These are phyloP conservation scores for Dothistroma septosporum DNA, from an alignment of 2,329 filamentous ascomycete genomes.

Conservation along the genomic window DNA sequence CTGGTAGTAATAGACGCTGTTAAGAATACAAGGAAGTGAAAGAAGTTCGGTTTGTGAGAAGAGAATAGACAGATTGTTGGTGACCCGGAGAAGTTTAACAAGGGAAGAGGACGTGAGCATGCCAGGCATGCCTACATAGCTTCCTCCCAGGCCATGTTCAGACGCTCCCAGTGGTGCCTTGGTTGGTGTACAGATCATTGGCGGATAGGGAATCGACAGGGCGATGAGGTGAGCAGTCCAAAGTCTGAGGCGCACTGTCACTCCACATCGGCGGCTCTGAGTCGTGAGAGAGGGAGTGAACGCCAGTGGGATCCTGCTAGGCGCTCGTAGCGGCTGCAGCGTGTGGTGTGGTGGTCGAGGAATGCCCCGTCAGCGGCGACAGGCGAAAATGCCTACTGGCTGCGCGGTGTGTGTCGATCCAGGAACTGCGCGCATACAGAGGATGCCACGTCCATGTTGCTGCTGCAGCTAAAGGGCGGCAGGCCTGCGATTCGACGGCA, in stretches of 20 bases:
- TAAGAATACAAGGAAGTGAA: slow-evolving; percentile 14
- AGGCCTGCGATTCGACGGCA: background rate
- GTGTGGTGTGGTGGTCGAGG: slow-evolving; percentile 14
- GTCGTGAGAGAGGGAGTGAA: background rate
- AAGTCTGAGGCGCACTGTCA: slow-evolving; percentile 22
- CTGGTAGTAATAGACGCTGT: slow-evolving; percentile 10
- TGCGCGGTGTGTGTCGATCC: slow-evolving; percentile 12
- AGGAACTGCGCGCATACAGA: slow-evolving; percentile 25
- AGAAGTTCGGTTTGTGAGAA: slow-evolving; percentile 7
- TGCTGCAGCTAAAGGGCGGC: slow-evolving; percentile 16
- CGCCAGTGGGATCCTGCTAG: background rate
- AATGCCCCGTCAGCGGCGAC: slow-evolving; percentile 10
- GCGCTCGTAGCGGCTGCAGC: slow-evolving; percentile 8
- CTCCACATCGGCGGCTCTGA: background rate
- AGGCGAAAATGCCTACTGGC: slow-evolving; percentile 24
- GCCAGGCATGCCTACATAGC: slow-evolving; percentile 7
- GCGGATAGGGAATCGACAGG: slow-evolving; percentile 10
- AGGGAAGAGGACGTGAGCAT: background rate
- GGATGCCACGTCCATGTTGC: slow-evolving; percentile 29
- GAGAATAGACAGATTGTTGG: slow-evolving; percentile 5
- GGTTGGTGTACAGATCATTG: slow-evolving; percentile 22
- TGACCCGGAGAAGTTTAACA: slow-evolving; percentile 11
- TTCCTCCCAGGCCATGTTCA: background rate
- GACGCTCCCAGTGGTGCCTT: slow-evolving; percentile 8
- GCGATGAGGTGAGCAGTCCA: slow-evolving; percentile 11